A percentile compares a stretch with the other conserved stretches of the same genome.
These are phyloP conservation scores for Wickerhamomyces hampshirensis DNA, from an alignment of 805 yeast genomes.

Conservation along the genomic window DNA sequence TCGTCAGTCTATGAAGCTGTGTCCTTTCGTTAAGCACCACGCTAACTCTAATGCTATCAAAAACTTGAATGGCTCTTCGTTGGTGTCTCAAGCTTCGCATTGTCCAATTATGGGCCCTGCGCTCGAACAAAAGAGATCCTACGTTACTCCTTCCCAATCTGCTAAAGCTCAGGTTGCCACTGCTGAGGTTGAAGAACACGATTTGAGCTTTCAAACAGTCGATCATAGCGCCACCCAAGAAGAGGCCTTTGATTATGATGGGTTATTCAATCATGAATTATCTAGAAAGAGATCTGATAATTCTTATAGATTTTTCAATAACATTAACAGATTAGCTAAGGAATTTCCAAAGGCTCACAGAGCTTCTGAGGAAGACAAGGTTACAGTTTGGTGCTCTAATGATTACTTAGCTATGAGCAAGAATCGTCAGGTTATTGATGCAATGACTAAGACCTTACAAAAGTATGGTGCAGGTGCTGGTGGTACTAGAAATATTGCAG, in stretches of 20 bases:
- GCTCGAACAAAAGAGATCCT: slow-evolving; percentile 35
- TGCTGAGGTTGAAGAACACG: slow-evolving; percentile 23
- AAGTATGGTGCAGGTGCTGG: slow-evolving; percentile 99
- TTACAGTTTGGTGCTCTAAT: slow-evolving; percentile 98
- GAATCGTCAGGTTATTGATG: slow-evolving; percentile 63
- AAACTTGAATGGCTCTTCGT: slow-evolving; percentile 38
- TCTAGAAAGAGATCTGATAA: slow-evolving; percentile 76
- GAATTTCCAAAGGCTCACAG: slow-evolving; percentile 95
- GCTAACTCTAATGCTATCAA: slow-evolving; percentile 56
- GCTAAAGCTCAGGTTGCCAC: slow-evolving; percentile 25
- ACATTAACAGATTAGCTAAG: slow-evolving; percentile 90
- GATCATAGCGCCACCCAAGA: slow-evolving; percentile 42
- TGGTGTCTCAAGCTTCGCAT: slow-evolving; percentile 49
- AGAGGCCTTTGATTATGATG: slow-evolving; percentile 62
- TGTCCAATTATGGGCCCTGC: slow-evolving; percentile 95
- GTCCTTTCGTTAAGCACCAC: slow-evolving; percentile 70
- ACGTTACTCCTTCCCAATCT: slow-evolving; percentile 32
- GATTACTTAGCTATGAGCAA: slow-evolving; percentile 95
- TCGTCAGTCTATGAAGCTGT: slow-evolving; percentile 68
- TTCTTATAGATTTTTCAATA: slow-evolving; percentile 94
- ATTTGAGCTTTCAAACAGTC: slow-evolving; percentile 14
- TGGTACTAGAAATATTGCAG: slow-evolving; percentile 98
- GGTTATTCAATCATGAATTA: slow-evolving; percentile 63
- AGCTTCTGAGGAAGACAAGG: slow-evolving; percentile 67
- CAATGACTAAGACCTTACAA: slow-evolving; percentile 76